These are phyloP conservation scores for Talaromyces islandicus DNA, from an alignment of 2,329 filamentous ascomycete species.

Conservation along the genomic window DNA sequence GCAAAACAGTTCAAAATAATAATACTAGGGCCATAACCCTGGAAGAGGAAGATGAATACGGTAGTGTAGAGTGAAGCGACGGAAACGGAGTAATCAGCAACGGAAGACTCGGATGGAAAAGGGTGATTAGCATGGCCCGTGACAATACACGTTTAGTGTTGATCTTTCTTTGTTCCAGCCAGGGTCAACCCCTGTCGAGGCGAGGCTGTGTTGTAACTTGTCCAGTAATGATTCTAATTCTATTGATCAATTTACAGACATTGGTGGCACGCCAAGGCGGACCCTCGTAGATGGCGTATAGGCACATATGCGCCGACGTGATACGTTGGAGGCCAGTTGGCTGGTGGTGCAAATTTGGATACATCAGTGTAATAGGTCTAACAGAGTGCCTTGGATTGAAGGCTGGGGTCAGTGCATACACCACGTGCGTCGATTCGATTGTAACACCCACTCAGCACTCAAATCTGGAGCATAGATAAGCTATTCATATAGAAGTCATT, in stretches of 20 bases:
- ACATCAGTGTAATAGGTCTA: no score
- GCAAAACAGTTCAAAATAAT: not conserved
- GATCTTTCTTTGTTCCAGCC: not conserved
- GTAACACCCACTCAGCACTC: no score
- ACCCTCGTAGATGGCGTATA: not conserved
- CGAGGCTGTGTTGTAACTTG: not conserved
- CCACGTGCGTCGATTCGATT: no score
- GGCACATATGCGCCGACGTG: no score
- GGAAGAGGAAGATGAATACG: not conserved
- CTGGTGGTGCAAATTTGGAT: not conserved
- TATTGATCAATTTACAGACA: not conserved
- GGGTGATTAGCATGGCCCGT: not conserved
- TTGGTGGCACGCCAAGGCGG: not conserved
- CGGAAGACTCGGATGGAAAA: not conserved
- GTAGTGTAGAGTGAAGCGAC: not conserved
- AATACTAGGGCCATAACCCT: not conserved
- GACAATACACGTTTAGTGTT: not conserved
- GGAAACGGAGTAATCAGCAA: not conserved
- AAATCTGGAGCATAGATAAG: not conserved
- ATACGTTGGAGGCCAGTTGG: not conserved
- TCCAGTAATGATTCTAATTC: not conserved
- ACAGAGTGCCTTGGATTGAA: no score
- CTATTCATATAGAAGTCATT: not conserved
- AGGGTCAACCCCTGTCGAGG: not conserved
- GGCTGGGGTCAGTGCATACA: no score